Percentiles rank a stretch among this genome's conserved stretches.
These are phyloP conservation scores for Dorcoceras hygrometricum DNA, from an alignment of 257 asterid genomes.

Conservation along the genomic window DNA sequence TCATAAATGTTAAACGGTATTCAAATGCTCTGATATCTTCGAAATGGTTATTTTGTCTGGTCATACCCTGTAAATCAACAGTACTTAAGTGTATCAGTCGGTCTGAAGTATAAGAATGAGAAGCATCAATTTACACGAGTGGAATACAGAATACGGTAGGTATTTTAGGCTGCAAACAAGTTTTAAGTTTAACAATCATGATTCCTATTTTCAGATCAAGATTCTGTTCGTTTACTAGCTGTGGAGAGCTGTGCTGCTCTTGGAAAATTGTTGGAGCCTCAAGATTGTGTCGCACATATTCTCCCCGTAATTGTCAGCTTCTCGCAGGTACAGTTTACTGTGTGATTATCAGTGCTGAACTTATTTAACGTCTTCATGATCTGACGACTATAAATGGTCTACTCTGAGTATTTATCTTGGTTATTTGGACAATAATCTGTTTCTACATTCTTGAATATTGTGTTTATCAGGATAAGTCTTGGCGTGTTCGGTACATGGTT, in stretches of 20 bases:
- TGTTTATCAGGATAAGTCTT: constrained; percentile 80
- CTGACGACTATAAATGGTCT: neutral
- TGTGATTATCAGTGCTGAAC: constrained; percentile 12
- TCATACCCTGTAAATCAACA: neutral
- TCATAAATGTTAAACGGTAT: neutral
- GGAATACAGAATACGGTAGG: neutral
- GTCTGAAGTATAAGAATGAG: neutral
- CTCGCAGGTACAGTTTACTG: constrained; percentile 59
- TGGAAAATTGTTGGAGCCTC: constrained; percentile 90
- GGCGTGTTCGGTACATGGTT: constrained; percentile 99
- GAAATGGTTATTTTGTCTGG: neutral
- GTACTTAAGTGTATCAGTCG: neutral
- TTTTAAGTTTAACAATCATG: constrained; percentile 10
- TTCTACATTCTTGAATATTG: neutral
- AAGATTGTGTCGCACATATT: constrained; percentile 83
- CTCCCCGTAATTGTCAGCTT: constrained; percentile 90
- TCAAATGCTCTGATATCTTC: neutral
- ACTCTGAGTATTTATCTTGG: neutral
- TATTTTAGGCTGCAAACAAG: constrained; percentile 9
- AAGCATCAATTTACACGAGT: neutral
- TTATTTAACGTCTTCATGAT: constrained; percentile 9
- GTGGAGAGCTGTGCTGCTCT: constrained; percentile 95
- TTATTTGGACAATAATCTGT: neutral
- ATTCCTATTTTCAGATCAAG: constrained; percentile 59
- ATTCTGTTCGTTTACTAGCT: constrained; percentile 85